These are phyloP conservation scores for Phyllosticta ampelicida DNA, from an alignment of 2,329 filamentous ascomycete species.

Conservation along the genomic window DNA sequence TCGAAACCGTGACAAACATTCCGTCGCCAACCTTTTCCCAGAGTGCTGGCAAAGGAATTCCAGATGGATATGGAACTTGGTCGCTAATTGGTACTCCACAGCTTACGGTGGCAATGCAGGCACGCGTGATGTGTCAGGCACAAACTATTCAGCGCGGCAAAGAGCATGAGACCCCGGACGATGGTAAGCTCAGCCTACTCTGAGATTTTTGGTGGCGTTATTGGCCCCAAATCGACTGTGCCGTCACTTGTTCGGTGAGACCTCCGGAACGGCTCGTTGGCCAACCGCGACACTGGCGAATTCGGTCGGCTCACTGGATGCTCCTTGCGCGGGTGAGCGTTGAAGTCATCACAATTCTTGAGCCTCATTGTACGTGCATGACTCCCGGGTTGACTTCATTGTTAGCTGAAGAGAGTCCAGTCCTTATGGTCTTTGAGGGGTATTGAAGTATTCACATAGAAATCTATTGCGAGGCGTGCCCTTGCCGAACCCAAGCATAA, in stretches of 20 bases:
- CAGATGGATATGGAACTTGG: not conserved
- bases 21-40: not conserved
- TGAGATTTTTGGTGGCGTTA: not conserved
- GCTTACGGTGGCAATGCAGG: not conserved
- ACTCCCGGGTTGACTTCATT: not conserved
- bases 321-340: not conserved
- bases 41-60: not conserved
- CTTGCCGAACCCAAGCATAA: not conserved
- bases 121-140: not conserved
- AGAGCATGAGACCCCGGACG: not conserved
- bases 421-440: not conserved
- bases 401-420: not conserved
- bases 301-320: not conserved
- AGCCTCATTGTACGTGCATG: not conserved
- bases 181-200: not conserved
- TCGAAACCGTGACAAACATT: not conserved
- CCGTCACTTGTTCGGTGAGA: not conserved
- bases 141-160: not conserved
- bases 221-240: not conserved
- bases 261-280: not conserved
- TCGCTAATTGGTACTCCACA: not conserved
- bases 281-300: not conserved
- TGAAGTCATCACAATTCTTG: not conserved
- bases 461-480: not conserved
- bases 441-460: not conserved